These are phyloP conservation scores for Gyrodon lividus DNA, from an alignment of 768 basidiomycete species.

Conservation along the genomic window DNA sequence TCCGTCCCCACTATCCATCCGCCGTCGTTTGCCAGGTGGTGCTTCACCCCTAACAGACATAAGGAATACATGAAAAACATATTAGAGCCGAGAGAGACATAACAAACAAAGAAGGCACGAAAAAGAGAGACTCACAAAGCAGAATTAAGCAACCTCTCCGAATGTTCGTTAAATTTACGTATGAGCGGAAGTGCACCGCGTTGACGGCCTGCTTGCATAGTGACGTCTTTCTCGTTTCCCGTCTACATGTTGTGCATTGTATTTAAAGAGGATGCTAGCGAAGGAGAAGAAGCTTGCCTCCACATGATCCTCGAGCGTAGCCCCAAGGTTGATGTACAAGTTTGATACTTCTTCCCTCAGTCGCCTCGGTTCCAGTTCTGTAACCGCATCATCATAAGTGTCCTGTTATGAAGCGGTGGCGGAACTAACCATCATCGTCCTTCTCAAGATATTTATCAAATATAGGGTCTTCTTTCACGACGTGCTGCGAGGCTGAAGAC, in stretches of 20 bases:
- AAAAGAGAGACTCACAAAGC: conserved; percentile 53
- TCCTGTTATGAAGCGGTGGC: not conserved
- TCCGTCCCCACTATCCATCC: conserved; percentile 42
- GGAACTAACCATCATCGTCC: conserved; percentile 82
- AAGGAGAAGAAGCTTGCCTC: conserved; percentile 49
- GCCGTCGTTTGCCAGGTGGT: conserved; percentile 59
- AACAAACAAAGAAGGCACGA: not conserved
- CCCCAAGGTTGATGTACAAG: conserved; percentile 79
- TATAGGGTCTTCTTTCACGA: conserved; percentile 87
- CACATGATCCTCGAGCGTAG: conserved; percentile 88
- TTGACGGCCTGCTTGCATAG: conserved; percentile 95
- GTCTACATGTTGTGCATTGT: conserved; percentile 47
- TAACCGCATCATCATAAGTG: not conserved
- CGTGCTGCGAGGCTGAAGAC: conserved; percentile 78
- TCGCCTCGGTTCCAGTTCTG: conserved; percentile 78
- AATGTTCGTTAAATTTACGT: conserved; percentile 97
- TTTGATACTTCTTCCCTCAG: conserved; percentile 66
- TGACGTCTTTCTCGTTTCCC: conserved; percentile 85
- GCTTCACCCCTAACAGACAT: conserved; percentile 52
- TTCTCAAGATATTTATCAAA: conserved; percentile 96
- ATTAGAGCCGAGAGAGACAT: no score
- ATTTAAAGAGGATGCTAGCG: not conserved
- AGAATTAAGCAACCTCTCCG: conserved; percentile 81
- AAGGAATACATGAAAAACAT: no score
- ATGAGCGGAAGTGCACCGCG: conserved; percentile 88